Base-by-base conservation (phyloP, 441 rosid genomes). In the Mallotus japonicus region DNA sequence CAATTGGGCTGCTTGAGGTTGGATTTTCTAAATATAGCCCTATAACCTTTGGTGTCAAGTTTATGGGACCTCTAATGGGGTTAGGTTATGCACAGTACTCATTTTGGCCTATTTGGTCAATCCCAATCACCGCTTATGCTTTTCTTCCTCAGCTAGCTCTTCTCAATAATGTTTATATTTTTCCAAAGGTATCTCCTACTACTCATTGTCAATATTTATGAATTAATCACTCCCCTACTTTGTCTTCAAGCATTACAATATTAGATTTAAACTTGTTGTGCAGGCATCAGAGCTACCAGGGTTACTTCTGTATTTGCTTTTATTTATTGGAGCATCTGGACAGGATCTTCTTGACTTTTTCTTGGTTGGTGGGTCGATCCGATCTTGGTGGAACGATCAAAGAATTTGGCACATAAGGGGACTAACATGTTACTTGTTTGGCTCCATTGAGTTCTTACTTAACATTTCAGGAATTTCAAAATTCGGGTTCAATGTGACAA, bases 381-480 rank as follows among this genome's bases (percentile, higher is more conserved):
- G 62, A 9, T 77, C 65, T 20, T 93, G 95, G 97, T 87, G 90
- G 93, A 91, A 82, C 67, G 90, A 87, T 73, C 95, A 87, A 70
- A 79, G 97, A 72, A 87, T 91, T 42, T 93, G 90, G 87, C 50
- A 77, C 66, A 67, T 87, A 20, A 82, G 82, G 28, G 93, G 93
- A 51, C 32, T 83, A 2, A 62, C 93, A 6, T 75, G 90, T 77
- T 70, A 11, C 73, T 22, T 81, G 22, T 87, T 84, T 22, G 90
- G 89, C 2, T n/a, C 62, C 24, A 20, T 81, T 8, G 92, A 91
- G 80, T 87, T 73, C 82, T 24, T 74, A 4, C 85, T 84, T 61
- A 82, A 80, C 71, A 67, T 64, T 55, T 58, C 85, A 1, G 85
- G 89, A 13, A 70, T 89, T 16, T 81, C 88, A 9, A 65, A 77